Base-by-base conservation (phyloP, 768 basidiomycete genomes). In the Gloeophyllum trabeum region DNA sequence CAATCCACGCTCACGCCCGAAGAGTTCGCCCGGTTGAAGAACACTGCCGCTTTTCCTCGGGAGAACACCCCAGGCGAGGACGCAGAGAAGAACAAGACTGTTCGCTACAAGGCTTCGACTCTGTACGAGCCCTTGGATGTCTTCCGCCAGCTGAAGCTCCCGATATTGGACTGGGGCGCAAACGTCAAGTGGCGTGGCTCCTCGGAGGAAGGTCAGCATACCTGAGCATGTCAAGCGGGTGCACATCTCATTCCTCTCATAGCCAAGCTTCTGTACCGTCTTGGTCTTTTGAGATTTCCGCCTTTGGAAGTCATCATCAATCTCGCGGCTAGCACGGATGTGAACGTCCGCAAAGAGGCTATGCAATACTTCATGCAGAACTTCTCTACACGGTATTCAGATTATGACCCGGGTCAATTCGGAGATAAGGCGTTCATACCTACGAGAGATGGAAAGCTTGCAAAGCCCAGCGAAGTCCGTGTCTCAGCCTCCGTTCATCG, bases 141-240 rank as follows among this genome's bases (percentile, higher is more conserved):
- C 2, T 76, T 92, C 42, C 72, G 88, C 12, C 67, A 74, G 39
- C 63, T 98, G 4, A 73, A 75, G 5, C 61, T 98, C 19, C 90
- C 93, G 3, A 55, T 96, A 2, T 67, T 98, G 34, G 89, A 91
- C 50, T 99, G 94, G 94, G 82, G 84, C 1, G 66, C 65, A 21
- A 66, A 78, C 45, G 62, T 63, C 1, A 91, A 83, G 56, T 99
- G 94, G 94, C 72, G 74, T 45, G 60, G 68, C 4, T 73, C 71
- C 6, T 90, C 90, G 0, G 89, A 91, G 22, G 93, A 96, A 80
- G 90, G 92, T 85, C 30, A 24, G 62, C 46, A 24, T 5, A 23
- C 14, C 2, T 24, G 34, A 4, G 3, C 23, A 3, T 43, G 19
- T 4, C 30, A 20, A 38, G 5, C n/a, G 24, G 4, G 39, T 38